These are phyloP conservation scores for Penicillium desertorum DNA, from an alignment of 495 filamentous ascomycete species.

Conservation along the genomic window DNA sequence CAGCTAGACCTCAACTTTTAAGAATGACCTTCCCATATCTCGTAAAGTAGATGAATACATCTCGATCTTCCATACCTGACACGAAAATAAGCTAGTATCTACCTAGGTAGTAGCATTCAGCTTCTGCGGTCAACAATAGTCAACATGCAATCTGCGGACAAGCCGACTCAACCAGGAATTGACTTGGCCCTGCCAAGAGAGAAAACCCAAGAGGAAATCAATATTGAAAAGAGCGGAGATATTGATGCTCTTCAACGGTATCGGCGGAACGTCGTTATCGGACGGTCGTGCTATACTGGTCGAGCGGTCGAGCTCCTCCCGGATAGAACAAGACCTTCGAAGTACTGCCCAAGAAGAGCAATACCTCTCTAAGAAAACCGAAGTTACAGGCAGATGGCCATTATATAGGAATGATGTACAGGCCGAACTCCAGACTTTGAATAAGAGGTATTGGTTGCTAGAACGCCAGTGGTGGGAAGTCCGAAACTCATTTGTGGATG, in stretches of 20 bases:
- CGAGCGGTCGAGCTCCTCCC: background rate
- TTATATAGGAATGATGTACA: background rate
- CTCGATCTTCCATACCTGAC: background rate
- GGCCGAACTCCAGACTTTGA: background rate
- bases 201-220: slow-evolving; percentile 1
- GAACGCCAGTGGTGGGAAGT: slow-evolving; percentile 1
- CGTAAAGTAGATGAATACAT: too few species aligned
- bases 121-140: background rate
- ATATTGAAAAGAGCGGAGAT: background rate
- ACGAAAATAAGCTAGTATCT: background rate
- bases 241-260: slow-evolving; percentile 1
- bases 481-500: background rate
- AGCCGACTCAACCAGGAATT: background rate
- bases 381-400: background rate
- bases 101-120: background rate
- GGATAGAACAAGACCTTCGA: background rate
- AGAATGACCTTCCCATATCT: background rate
- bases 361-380: background rate
- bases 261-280: background rate
- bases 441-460: slow-evolving; percentile 1
- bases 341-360: background rate
- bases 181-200: background rate
- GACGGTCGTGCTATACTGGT: background rate
- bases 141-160: slow-evolving; percentile 1
- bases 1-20: background rate